Conservation (phyloP, 2,329 filamentous ascomycete species). For the Pseudogymnoascus sp. region DNA sequence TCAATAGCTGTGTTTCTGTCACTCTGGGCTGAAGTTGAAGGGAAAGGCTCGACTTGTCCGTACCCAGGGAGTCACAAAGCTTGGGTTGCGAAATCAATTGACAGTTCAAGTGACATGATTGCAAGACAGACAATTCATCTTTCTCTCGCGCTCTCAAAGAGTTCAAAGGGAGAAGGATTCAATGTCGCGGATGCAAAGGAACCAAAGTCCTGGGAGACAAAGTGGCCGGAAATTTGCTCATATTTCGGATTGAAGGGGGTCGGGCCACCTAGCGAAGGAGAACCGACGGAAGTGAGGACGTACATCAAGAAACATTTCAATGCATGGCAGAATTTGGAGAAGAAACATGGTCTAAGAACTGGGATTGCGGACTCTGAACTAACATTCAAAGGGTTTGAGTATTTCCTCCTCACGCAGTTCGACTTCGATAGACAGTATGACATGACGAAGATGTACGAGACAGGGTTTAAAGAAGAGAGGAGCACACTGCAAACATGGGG, state of each 20-base stretch:
- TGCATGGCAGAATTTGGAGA: conserved; percentile 31
- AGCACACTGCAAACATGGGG: conserved; percentile 36
- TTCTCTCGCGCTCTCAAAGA: conserved; percentile 36
- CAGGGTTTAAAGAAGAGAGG: conserved; percentile 38
- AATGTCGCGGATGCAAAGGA: conserved; percentile 38
- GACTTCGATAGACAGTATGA: conserved; percentile 42
- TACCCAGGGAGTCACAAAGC: conserved; percentile 36
- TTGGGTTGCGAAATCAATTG: conserved; percentile 35
- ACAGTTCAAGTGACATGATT: conserved; percentile 36
- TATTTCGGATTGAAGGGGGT: conserved; percentile 41
- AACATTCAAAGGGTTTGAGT: conserved; percentile 36
- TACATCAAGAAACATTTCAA: conserved; percentile 32
- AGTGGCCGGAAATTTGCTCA: conserved; percentile 40
- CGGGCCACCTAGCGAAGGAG: conserved; percentile 23
- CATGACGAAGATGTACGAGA: conserved; percentile 38
- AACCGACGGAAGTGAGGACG: conserved; percentile 30
- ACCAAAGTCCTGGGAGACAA: conserved; percentile 35
- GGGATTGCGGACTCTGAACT: conserved; percentile 35
- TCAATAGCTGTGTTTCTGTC: conserved; percentile 35
- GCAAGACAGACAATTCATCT: conserved; percentile 39
- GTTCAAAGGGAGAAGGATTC: conserved; percentile 34
- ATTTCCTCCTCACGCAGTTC: conserved; percentile 38
- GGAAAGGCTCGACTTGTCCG: conserved; percentile 34
- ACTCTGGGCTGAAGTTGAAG: conserved; percentile 33
- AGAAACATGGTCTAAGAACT: conserved; percentile 33